Conservation (phyloP, 805 yeast species). For the Priceomyces carsonii region DNA sequence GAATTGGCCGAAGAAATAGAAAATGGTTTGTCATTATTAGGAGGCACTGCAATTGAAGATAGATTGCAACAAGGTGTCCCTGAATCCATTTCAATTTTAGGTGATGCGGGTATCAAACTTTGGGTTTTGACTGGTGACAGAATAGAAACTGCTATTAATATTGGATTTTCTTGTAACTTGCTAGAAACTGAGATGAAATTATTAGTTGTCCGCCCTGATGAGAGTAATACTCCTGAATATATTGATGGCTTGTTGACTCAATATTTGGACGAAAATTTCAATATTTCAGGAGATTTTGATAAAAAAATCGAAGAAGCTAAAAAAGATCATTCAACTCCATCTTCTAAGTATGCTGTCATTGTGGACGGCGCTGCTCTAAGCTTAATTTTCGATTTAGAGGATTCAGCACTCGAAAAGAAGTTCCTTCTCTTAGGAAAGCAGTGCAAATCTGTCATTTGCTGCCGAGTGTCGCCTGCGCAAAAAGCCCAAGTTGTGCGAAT, state of each 20-base stretch:
- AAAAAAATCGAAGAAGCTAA: constrained; percentile 51
- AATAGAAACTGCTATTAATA: constrained; percentile 81
- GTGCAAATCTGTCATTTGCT: constrained; percentile 77
- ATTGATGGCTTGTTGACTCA: constrained; percentile 43
- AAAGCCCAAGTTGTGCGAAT: constrained; percentile 72
- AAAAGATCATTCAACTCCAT: constrained; percentile 65
- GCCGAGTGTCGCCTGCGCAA: constrained; percentile 83
- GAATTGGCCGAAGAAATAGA: constrained; percentile 61
- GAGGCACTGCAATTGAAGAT: constrained; percentile 85
- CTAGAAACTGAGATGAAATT: constrained; percentile 68
- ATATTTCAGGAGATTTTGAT: constrained; percentile 25
- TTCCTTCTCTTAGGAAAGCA: constrained; percentile 73
- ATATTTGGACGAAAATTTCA: constrained; percentile 50
- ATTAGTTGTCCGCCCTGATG: constrained; percentile 59
- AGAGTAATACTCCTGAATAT: constrained; percentile 46
- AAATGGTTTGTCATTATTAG: constrained; percentile 54
- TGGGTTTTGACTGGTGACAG: constrained; percentile 87
- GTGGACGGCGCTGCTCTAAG: constrained; percentile 70
- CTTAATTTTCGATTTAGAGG: constrained; percentile 39
- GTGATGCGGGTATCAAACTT: constrained; percentile 72
- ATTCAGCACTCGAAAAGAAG: constrained; percentile 35
- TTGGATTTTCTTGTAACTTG: constrained; percentile 77
- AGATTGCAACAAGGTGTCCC: constrained; percentile 79
- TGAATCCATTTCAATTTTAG: constrained; percentile 63
- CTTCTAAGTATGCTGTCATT: constrained; percentile 56